These are phyloP conservation scores for Berberis vulgaris DNA, from an alignment of 164 flowering plant species.

Conservation along the genomic window DNA sequence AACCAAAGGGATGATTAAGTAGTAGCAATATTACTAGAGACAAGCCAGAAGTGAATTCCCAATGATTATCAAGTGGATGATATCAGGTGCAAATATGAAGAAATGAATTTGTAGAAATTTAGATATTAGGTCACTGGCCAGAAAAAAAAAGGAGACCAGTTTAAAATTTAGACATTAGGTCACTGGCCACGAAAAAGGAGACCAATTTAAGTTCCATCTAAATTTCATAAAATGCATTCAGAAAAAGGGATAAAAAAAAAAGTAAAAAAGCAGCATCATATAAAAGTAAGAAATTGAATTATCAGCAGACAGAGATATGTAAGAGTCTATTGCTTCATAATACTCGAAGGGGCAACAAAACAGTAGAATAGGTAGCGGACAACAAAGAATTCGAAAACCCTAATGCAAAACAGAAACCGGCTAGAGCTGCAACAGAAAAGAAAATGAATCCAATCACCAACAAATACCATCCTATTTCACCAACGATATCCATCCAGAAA, in stretches of 20 bases:
- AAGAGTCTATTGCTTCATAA: not conserved
- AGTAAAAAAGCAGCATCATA: conserved; percentile 8
- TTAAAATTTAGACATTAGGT: conserved; percentile 15
- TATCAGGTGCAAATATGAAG: conserved; percentile 46
- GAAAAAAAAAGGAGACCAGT: conserved; percentile 14
- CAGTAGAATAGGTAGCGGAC: not conserved
- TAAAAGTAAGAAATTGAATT: conserved; percentile 9
- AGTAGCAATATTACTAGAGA: conserved; percentile 28
- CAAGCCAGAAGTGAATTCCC: conserved; percentile 35
- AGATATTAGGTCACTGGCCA: conserved; percentile 24
- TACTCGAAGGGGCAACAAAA: not conserved
- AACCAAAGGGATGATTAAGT: conserved; percentile 30
- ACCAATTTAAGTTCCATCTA: conserved; percentile 13
- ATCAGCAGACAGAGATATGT: not conserved
- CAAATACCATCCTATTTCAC: too few species aligned
- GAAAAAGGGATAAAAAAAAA: conserved; percentile 7
- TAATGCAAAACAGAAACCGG: not conserved
- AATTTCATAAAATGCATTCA: conserved; percentile 15
- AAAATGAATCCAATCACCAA: too few species aligned
- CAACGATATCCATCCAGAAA: too few species aligned
- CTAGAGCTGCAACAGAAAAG: not conserved
- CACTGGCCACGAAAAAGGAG: conserved; percentile 15
- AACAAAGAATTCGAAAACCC: not conserved
- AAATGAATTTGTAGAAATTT: conserved; percentile 25
- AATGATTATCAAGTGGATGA: conserved; percentile 34